Conservation (phyloP, 192 early-diverging fungal species). For the Coemansia sp. region DNA sequence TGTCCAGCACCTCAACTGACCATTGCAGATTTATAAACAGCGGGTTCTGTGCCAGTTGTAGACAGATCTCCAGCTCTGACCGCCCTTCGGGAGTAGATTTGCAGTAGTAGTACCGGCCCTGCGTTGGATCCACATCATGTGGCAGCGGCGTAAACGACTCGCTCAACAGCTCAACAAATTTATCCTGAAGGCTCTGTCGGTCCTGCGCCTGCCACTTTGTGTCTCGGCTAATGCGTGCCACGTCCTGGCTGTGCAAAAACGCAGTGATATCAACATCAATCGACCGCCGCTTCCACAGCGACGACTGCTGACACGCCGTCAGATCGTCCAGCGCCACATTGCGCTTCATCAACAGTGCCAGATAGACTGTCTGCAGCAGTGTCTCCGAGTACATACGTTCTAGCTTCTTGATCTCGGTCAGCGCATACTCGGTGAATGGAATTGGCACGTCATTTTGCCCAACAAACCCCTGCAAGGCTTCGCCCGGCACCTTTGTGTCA, state of each 20-base stretch:
- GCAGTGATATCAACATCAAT: conserved; percentile 54
- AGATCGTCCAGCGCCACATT: conserved; percentile 41
- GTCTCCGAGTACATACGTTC: conserved; percentile 55
- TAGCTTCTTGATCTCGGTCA: conserved; percentile 40
- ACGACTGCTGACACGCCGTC: conserved; percentile 32
- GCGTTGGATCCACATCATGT: conserved; percentile 29
- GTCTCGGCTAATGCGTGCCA: conserved; percentile 36
- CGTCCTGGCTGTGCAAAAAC: conserved; percentile 56
- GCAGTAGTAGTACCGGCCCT: conserved; percentile 51
- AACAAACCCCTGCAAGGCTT: conserved; percentile 42
- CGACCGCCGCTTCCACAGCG: conserved; percentile 40
- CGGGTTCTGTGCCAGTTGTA: conserved; percentile 52
- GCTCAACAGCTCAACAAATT: conserved; percentile 31
- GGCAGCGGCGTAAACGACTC: conserved; percentile 48
- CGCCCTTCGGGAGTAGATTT: conserved; percentile 23
- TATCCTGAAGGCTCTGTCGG: conserved; percentile 33
- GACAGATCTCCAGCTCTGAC: conserved; percentile 40
- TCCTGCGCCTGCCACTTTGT: conserved; percentile 40
- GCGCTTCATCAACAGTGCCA: conserved; percentile 49
- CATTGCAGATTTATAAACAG: conserved; percentile 50
- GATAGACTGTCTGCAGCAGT: conserved; percentile 49
- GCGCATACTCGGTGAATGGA: conserved; percentile 48
- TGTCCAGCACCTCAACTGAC: conserved; percentile 44
- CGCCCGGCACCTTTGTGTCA: conserved; percentile 36
- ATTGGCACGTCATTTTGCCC: conserved; percentile 40